Base-by-base conservation (phyloP, 2,329 filamentous ascomycete genomes). In the Aureobasidium namibiae region DNA sequence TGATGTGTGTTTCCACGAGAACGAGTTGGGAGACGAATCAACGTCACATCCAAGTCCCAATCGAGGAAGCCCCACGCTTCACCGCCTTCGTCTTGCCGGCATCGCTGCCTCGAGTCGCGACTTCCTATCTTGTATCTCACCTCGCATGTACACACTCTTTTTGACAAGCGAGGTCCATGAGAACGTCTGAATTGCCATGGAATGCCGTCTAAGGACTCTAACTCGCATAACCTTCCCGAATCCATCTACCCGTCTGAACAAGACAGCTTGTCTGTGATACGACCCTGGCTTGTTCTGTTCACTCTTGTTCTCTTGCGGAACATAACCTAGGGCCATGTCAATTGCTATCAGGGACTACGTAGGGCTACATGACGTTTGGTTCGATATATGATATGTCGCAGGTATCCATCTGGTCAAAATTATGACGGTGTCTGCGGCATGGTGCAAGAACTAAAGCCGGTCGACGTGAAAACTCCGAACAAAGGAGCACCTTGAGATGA, bases 61-160 rank as follows among this genome's bases (percentile, higher is more conserved):
- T 38, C 29, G 29, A 31, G 29, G 46, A 24, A 7, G 52, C 52
- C 52, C 52, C 52, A 44, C 52, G 52, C 41, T 31, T 56, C 52
- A 56, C 52, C 52, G 52, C 39, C 52, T 56, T 56, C 14, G 29
- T 1, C 26, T 11, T 31, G 39, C 16, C 49, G 49, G 39, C 49
- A 53, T 53, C 31, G 11, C 21, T 36, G 46, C 26, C 14, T 53
- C 46, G 46, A 39, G 34, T 33, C 48, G n/a, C 14, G 33, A 50
- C 31, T 4, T 23, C 11, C n/a, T 29, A 29, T 18, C 18, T 21
- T 11, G 2, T 1, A 1, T 48, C 26, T 48, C 7, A 26, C 26
- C n/a, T 11, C 45, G 7, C 21, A 16, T 29, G 1, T 21, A 1
- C 14, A 36, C 14, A n/a, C 13, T 6, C 10, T 16, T 1, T 16